Base-by-base conservation (phyloP, 768 basidiomycete genomes). In the Dacryopinax primogenitus region DNA sequence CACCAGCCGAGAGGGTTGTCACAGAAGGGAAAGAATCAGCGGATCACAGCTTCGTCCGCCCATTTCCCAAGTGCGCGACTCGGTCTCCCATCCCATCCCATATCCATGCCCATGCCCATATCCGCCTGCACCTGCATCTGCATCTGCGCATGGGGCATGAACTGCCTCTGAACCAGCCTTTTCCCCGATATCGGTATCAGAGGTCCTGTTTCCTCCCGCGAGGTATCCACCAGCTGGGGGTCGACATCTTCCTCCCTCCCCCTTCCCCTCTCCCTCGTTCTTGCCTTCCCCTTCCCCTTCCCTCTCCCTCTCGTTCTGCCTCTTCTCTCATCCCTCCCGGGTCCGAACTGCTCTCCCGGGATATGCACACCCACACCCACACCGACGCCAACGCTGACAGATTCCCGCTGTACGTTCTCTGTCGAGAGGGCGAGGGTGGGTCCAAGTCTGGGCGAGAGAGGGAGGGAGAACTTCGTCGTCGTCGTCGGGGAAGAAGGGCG, bases 1-100 rank as follows among this genome's bases (percentile, higher is more conserved):
- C n/a, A n/a, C n/a, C n/a, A n/a, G n/a, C n/a, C n/a, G n/a, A n/a
- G n/a, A n/a, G n/a, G n/a, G n/a, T n/a, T n/a, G n/a, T n/a, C n/a
- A n/a, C n/a, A n/a, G n/a, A n/a, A 9, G 36, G 36, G 36, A 9
- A 9, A 37, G 36, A 21, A 23, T 23, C 23, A 58, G 51, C 51
- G 51, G 51, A 58, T 58, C 3, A 58, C 51, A 58, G 51, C 51
- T 30, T 58, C 51, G 51, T 58, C 51, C 51, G 51, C 51, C 51
- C 51, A 58, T 21, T 30, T 58, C 51, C 51, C n/a, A n/a, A n/a
- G n/a, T n/a, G n/a, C n/a, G n/a, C n/a, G n/a, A 30, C 51, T 58
- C 7, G 51, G 13, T 6, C 51, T 23, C 15, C 51, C 51, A 30
- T 58, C 51, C 51, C 51, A 58, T 9, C 51, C 51, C 26, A 32